phyloP scores from a whole-genome alignment of 495 filamentous ascomycete species.

The Neurospora sp. region DNA sequence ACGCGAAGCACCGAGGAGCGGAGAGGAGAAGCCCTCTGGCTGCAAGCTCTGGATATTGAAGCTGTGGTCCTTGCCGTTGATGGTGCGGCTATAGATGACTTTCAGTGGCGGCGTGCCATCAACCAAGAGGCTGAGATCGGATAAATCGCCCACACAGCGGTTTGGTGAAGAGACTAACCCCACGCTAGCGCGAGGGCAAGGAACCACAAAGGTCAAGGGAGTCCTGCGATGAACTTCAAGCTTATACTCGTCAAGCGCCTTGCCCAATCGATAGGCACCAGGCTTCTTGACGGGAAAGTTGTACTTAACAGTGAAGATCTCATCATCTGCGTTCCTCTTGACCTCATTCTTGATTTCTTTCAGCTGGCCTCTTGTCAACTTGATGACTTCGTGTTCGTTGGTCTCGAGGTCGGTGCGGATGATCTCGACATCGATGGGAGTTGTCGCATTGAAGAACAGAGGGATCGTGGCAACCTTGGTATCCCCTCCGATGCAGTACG shows the following conservation, averaged over 20 bases:
- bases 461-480: conserved; percentile 57
- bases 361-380: conserved; percentile 43
- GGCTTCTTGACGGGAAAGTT: conserved; percentile 64
- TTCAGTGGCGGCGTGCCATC: conserved; percentile 86
- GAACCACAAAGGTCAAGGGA: conserved; percentile 69
- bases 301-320: conserved; percentile 37
- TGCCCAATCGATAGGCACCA: conserved; percentile 73
- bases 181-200: conserved; percentile 70
- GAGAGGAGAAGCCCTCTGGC: conserved; percentile 75
- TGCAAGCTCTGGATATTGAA: conserved; percentile 85
- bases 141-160: conserved; percentile 73
- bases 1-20: conserved; percentile 48
- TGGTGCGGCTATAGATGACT: conserved; percentile 77
- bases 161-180: conserved; percentile 52
- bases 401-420: conserved; percentile 74
- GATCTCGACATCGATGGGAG: conserved; percentile 76
- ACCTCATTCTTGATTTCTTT: conserved; percentile 54
- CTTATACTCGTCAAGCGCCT: conserved; percentile 84
- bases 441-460: conserved; percentile 85
- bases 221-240: conserved; percentile 72
- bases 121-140: conserved; percentile 70
- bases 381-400: conserved; percentile 65
- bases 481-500: conserved; percentile 67
- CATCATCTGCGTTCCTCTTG: conserved; percentile 37
- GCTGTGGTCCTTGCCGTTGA: conserved; percentile 64